These are phyloP conservation scores for Vigna trinervia DNA, from an alignment of 306 rosid genomes.

Conservation along the genomic window DNA sequence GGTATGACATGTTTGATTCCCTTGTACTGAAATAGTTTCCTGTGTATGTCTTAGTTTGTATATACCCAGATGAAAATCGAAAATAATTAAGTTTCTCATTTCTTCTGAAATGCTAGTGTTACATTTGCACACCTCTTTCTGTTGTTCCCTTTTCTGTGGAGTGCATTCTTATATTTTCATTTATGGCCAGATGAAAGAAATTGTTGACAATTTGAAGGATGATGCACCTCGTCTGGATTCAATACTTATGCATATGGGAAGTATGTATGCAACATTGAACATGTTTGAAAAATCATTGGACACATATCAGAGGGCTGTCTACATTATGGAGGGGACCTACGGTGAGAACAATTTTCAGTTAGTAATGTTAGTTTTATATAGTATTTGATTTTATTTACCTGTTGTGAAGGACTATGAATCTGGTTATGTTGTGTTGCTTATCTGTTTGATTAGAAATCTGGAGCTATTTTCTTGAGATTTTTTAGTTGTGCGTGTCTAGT, in stretches of 20 bases:
- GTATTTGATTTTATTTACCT: conserved; percentile 26
- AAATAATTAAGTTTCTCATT: conserved; percentile 17
- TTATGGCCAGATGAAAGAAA: conserved; percentile 72
- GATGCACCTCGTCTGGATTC: conserved; percentile 70
- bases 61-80: background rate
- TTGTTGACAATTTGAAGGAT: conserved; percentile 72
- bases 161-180: conserved; percentile 44
- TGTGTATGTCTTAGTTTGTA: conserved; percentile 29
- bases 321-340: conserved; percentile 65
- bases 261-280: conserved; percentile 74
- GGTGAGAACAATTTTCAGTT: conserved; percentile 57
- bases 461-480: conserved; percentile 32
- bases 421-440: conserved; percentile 34
- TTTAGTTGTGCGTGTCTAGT: conserved; percentile 16
- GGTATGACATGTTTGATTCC: conserved; percentile 18
- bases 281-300: conserved; percentile 67
- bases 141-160: conserved; percentile 29
- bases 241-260: conserved; percentile 93
- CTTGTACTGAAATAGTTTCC: conserved; percentile 24
- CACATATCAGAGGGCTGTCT: conserved; percentile 72
- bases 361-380: conserved; percentile 33
- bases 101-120: conserved; percentile 29
- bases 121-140: conserved; percentile 30
- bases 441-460: conserved; percentile 21
- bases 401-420: conserved; percentile 12